Evolutionary conservation across 73 alveolate genomes (phyloP), one percentile per base, ranked within the genome.

Genomic region (Tetrahymena elliotti): DNA sequence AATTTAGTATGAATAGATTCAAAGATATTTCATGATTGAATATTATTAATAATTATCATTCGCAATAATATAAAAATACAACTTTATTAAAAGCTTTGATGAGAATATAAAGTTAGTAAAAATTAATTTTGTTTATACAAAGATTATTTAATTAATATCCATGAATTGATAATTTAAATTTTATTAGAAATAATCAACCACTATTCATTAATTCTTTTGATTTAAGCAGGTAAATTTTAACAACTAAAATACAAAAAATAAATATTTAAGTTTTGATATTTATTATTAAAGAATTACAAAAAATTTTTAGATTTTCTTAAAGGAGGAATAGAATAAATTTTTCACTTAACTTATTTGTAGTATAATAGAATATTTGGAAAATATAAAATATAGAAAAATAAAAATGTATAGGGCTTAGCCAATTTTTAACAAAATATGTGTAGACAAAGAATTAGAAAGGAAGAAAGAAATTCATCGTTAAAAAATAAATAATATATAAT

Each of bases 381-480:
- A 47, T 47, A 47, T 47, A 47, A 47, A 47, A 3, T 47, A 13
- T 36, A 94, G 95, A 15, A 93, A 35, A 94, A 37, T n/a, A n/a
- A 93, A 88, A 31, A 95, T 97, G 98, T 53, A 97, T 39, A 96
- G 97, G 84, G 98, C 98, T 18, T 83, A 88, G 41, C 99, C 99
- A 33, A 93, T 96, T 20, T 47, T 96, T 37, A 97, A 95, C 95
- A 95, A 96, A 83, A 41, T 97, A 24, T 95, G 97, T 13, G 93
- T 83, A 41, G 93, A 83, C 94, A 96, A 93, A 93, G 97, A 98
- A 98, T 83, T 95, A 31, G 93, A 97, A 35, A 84, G 96, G 39
- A 96, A 94, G 39, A 47, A 40, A 37, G 95, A 93, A 53, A 84
- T 95, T 12, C 99, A 97, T 94, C 38, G 93, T 20, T 83, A 53